Evolutionary conservation across 2,329 filamentous ascomycete genomes (phyloP).

Genomic region (Exophiala phaeomuriformis): DNA sequence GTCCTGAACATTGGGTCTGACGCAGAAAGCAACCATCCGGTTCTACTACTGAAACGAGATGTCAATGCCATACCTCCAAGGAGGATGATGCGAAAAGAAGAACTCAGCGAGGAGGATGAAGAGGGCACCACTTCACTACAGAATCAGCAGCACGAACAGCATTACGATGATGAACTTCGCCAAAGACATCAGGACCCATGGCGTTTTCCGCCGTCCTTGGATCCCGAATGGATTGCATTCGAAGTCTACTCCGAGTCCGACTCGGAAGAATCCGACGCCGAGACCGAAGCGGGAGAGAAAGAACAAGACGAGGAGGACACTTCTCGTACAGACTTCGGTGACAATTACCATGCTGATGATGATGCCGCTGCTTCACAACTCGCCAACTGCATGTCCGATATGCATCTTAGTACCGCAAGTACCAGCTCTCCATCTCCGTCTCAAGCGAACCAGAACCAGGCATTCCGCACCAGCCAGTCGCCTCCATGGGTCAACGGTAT

Average conservation of each 20-base stretch:
- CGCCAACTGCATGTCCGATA: slow-evolving; percentile 39
- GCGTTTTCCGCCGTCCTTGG: slow-evolving; percentile 65
- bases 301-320: slow-evolving; percentile 7
- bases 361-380: slow-evolving; percentile 34
- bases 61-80: slow-evolving; percentile 55
- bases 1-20: slow-evolving; percentile 74
- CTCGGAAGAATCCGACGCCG: slow-evolving; percentile 18
- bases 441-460: slow-evolving; percentile 2
- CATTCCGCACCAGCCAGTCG: slow-evolving; percentile 13
- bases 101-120: slow-evolving; percentile 28
- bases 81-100: slow-evolving; percentile 47
- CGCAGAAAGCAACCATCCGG: slow-evolving; percentile 62
- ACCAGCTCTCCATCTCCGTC: slow-evolving; percentile 29
- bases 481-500: slow-evolving; percentile 44
- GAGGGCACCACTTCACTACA: slow-evolving; percentile 17
- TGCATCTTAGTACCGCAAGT: slow-evolving; percentile 30
- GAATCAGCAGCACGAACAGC: slow-evolving; percentile 28
- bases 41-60: slow-evolving; percentile 68
- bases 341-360: neutral
- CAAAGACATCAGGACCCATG: slow-evolving; percentile 40
- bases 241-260: slow-evolving; percentile 65
- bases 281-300: slow-evolving; percentile 10
- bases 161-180: slow-evolving; percentile 15
- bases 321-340: slow-evolving; percentile 12
- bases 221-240: slow-evolving; percentile 85